Evolutionary conservation across 352 stramenopile species (phyloP), one percentile per base, ranked within the genome.

Genomic region (Phytopythium vexans): DNA sequence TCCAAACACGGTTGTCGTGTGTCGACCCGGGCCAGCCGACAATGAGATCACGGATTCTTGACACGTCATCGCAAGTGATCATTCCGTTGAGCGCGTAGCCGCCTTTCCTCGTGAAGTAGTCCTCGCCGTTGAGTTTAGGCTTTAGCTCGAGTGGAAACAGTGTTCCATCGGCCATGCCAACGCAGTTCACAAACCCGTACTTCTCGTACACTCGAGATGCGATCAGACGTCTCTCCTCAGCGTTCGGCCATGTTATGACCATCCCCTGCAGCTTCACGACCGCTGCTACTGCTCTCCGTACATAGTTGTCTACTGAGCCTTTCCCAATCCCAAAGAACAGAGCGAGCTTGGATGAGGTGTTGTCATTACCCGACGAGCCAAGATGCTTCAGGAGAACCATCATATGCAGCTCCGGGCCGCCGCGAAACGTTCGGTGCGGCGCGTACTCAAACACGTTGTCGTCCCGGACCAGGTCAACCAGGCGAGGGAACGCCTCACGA

Each of bases 1-100:
- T 47, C 62, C 62, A 70, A 3, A 70, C 56, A 39, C 52, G 56
- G 27, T 69, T 62, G 40, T 69, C 61, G 39, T 69, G 61, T 11
- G 46, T 49, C 27, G 56, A 62, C 8, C 52, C 58, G 1, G 54
- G 58, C 54, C 62, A 67, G 8, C 58, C 62, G 6, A 56, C 45
- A 10, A 66, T 54, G 39, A 70, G 32, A 10, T 60, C 56, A 1
- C 58, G 53, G 7, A 70, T 43, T 45, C 58, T 35, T 27, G 45
- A 52, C 1, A 58, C 15, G 43, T 70, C 35, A 32, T 67, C 58
- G 41, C 62, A 66, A 3, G 49, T 58, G 9, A 66, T 41, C 14
- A 56, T 11, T n/a, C 3, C 57, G 34, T 61, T 62, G 6, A 70
- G 36, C 0, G 51, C 54, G 37, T 66, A 63, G 10, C 50, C 56